These are phyloP conservation scores for Flagelloscypha sp. DNA, from an alignment of 768 basidiomycete genomes.

Conservation along the genomic window DNA sequence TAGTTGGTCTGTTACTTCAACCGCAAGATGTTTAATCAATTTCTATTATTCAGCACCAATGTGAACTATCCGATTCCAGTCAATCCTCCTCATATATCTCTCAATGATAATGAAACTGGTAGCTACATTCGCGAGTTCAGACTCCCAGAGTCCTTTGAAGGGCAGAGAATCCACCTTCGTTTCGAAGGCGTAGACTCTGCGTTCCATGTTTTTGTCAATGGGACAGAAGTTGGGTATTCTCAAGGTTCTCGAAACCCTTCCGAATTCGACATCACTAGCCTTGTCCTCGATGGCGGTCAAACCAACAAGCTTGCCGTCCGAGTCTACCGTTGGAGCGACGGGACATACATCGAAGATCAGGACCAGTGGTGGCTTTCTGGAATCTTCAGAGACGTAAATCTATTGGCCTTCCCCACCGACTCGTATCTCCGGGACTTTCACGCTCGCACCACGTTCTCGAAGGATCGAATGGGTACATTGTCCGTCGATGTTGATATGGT, in stretches of 20 bases:
- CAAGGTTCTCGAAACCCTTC: slow-evolving; percentile 7
- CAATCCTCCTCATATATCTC: slow-evolving; percentile 4
- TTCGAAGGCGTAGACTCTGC: slow-evolving; percentile 9
- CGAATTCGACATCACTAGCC: slow-evolving; percentile 6
- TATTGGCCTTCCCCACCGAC: slow-evolving; percentile 5
- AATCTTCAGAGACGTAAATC: slow-evolving; percentile 7
- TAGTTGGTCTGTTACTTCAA: too few species aligned
- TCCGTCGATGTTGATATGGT: too few species aligned
- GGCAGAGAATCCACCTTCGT: slow-evolving; percentile 1
- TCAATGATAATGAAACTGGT: slow-evolving; percentile 5
- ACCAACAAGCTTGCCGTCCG: slow-evolving; percentile 5
- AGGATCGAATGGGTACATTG: too few species aligned
- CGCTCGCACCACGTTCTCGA: slow-evolving; percentile 3
- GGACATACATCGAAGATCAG: slow-evolving; percentile 7
- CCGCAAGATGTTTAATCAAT: too few species aligned
- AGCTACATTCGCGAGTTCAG: slow-evolving; percentile 5
- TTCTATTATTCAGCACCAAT: too few species aligned
- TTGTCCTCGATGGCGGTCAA: background rate
- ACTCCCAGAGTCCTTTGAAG: slow-evolving; percentile 1
- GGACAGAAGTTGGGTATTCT: slow-evolving; percentile 6
- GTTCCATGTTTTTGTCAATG: slow-evolving; percentile 8
- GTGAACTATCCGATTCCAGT: slow-evolving; percentile 8
- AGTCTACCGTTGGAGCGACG: slow-evolving; percentile 7
- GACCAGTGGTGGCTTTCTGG: slow-evolving; percentile 9
- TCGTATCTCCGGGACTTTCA: slow-evolving; percentile 5